These are phyloP conservation scores for Staphylotrichum tortipilum DNA, from an alignment of 495 filamentous ascomycete species.

Conservation along the genomic window DNA sequence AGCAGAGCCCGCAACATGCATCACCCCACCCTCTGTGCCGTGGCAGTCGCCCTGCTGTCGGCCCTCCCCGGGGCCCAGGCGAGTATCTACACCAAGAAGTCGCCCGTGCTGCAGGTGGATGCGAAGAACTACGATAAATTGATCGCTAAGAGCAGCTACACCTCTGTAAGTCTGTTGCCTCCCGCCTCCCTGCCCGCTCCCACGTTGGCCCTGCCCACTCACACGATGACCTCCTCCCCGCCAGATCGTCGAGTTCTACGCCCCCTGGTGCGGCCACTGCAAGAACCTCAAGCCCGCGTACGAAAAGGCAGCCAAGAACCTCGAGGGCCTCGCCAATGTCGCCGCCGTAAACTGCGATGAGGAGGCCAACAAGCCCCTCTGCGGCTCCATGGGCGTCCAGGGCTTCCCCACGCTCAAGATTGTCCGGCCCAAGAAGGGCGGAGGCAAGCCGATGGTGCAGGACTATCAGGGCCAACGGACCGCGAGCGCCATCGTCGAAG, in stretches of 20 bases:
- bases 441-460: constrained; percentile 74
- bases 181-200: neutral
- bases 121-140: constrained; percentile 74
- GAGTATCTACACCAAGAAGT: constrained; percentile 75
- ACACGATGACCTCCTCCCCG: neutral
- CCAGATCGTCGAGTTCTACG: constrained; percentile 72
- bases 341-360: constrained; percentile 95
- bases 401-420: constrained; percentile 98
- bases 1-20: constrained; percentile 28
- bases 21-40: constrained; percentile 36
- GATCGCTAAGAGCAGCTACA: constrained; percentile 82
- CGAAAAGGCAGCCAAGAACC: constrained; percentile 83
- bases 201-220: neutral
- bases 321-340: constrained; percentile 86
- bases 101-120: constrained; percentile 78
- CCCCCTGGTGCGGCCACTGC: constrained; percentile 95
- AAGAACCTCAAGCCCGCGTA: constrained; percentile 91
- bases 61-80: constrained; percentile 55
- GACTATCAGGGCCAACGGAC: constrained; percentile 82
- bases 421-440: constrained; percentile 66
- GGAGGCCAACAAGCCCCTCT: constrained; percentile 84
- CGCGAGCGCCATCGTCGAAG: constrained; percentile 79
- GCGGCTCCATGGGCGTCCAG: constrained; percentile 79
- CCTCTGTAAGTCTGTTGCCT: constrained; percentile 70
- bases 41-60: constrained; percentile 41